These are phyloP conservation scores for Amanita phalloides DNA, from an alignment of 768 basidiomycete genomes.

Conservation along the genomic window DNA sequence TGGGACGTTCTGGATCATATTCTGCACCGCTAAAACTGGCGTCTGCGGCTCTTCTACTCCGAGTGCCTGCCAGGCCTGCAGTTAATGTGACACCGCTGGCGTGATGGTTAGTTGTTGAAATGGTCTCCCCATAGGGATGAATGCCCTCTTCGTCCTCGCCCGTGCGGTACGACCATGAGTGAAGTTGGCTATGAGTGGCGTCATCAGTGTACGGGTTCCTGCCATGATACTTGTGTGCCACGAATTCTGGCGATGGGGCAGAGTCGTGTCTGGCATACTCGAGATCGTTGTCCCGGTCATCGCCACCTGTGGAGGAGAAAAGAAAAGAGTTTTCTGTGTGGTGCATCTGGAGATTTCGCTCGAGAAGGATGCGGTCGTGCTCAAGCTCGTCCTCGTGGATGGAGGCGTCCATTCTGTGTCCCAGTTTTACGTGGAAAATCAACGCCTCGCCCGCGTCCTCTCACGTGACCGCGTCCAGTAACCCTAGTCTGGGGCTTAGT, in stretches of 20 bases:
- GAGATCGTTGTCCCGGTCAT: conserved; percentile 19
- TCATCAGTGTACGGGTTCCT: conserved; percentile 34
- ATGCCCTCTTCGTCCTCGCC: conserved; percentile 52
- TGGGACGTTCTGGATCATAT: conserved; percentile 76
- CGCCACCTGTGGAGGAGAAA: conserved; percentile 41
- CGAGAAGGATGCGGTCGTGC: conserved; percentile 65
- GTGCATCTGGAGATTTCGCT: conserved; percentile 52
- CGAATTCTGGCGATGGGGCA: conserved; percentile 42
- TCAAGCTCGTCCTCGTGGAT: conserved; percentile 58
- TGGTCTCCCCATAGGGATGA: conserved; percentile 55
- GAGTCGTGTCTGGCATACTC: conserved; percentile 69
- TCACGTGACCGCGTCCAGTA: conserved; percentile 6
- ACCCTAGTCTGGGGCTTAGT: conserved; percentile 2
- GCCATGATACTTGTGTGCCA: conserved; percentile 42
- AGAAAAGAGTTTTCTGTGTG: conserved; percentile 64
- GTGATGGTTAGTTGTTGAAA: conserved; percentile 85
- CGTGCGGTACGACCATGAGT: conserved; percentile 47
- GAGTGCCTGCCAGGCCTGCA: conserved; percentile 64
- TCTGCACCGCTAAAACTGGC: conserved; percentile 63
- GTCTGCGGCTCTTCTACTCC: conserved; percentile 31
- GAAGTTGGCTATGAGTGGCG: conserved; percentile 35
- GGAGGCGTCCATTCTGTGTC: conserved; percentile 1
- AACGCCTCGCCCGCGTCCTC: not conserved
- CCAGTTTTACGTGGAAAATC: not conserved
- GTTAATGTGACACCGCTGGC: conserved; percentile 80